A percentile compares a stretch with the other conserved stretches of the same genome.
phyloP scores from a whole-genome alignment of 805 yeast species.

The Maudiozyma saulgeensis region DNA sequence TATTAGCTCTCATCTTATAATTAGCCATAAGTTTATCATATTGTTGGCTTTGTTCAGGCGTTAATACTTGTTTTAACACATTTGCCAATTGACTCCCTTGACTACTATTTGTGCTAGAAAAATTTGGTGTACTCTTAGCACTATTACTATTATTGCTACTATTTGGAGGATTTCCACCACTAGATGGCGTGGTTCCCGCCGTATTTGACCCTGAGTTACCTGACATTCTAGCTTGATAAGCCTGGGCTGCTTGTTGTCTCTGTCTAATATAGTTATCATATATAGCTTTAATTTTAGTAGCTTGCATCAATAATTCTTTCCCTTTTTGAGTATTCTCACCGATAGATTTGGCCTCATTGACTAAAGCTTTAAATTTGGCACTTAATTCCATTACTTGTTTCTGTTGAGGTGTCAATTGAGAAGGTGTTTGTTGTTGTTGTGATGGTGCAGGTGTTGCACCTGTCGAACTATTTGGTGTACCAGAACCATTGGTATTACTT shows the following conservation, averaged over 20 bases:
- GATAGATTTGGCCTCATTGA: conserved; percentile 51
- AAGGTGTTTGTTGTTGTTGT: not conserved
- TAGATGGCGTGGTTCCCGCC: too few species aligned
- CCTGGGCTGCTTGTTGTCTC: conserved; percentile 21
- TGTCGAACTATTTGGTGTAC: not conserved
- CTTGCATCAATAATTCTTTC: conserved; percentile 50
- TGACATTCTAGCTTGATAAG: conserved; percentile 1
- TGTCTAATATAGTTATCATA: conserved; percentile 43
- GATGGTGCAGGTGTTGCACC: not conserved
- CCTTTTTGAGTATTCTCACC: conserved; percentile 55
- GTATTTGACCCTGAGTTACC: not conserved
- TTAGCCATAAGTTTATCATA: conserved; percentile 21
- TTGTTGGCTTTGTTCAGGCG: conserved; percentile 25
- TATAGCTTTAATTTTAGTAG: conserved; percentile 53
- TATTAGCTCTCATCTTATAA: conserved; percentile 23
- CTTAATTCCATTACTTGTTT: conserved; percentile 42
- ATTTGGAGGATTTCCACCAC: not conserved
- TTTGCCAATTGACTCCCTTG: conserved; percentile 15
- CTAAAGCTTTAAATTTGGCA: conserved; percentile 48
- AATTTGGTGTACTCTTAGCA: conserved; percentile 7
- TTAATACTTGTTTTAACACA: conserved; percentile 23
- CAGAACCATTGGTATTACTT: not conserved
- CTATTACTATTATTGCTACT: not conserved
- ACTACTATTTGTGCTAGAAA: conserved; percentile 6
- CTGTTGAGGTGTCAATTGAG: conserved; percentile 9